These are phyloP conservation scores for Glarea lozoyensis DNA, from an alignment of 495 filamentous ascomycete species.

Conservation along the genomic window DNA sequence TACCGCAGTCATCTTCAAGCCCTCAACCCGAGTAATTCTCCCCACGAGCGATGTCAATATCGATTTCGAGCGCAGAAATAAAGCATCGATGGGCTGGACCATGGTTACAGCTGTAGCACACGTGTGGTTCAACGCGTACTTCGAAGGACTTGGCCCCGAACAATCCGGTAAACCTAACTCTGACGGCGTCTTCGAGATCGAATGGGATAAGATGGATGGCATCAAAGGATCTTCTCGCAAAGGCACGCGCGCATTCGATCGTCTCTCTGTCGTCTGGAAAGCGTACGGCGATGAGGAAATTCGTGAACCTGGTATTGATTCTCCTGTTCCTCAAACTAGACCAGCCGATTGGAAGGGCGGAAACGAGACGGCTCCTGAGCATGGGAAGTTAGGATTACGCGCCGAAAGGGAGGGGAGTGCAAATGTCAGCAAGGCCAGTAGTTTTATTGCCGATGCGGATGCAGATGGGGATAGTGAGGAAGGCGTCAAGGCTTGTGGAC, in stretches of 20 bases:
- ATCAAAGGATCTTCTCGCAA: constrained; percentile 72
- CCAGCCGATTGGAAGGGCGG: constrained; percentile 65
- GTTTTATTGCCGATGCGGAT: constrained; percentile 18
- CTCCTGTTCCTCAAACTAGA: constrained; percentile 55
- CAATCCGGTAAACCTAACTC: constrained; percentile 37
- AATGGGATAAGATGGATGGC: constrained; percentile 53
- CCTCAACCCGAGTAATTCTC: constrained; percentile 53
- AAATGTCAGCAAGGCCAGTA: constrained; percentile 58
- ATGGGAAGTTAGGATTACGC: constrained; percentile 56
- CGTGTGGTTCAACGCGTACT: constrained; percentile 94
- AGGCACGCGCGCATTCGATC: constrained; percentile 73
- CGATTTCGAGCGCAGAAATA: constrained; percentile 73
- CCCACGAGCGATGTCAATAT: constrained; percentile 84
- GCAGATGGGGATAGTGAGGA: constrained; percentile 2
- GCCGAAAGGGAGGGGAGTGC: constrained; percentile 50
- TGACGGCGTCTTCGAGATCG: constrained; percentile 47
- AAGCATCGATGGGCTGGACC: constrained; percentile 65
- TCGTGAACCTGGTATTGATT: constrained; percentile 48
- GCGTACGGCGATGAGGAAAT: constrained; percentile 35
- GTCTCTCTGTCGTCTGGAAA: constrained; percentile 80
- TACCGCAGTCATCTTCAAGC: constrained; percentile 69
- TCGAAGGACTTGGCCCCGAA: constrained; percentile 73
- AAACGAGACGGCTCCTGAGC: constrained; percentile 30
- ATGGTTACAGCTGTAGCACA: constrained; percentile 91
- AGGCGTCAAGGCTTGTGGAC: constrained; percentile 25